A percentile compares a stretch with the other conserved stretches of the same genome.
Conservation (phyloP, 2,329 filamentous ascomycete species). For the Pseudohalonectria lignicola region DNA sequence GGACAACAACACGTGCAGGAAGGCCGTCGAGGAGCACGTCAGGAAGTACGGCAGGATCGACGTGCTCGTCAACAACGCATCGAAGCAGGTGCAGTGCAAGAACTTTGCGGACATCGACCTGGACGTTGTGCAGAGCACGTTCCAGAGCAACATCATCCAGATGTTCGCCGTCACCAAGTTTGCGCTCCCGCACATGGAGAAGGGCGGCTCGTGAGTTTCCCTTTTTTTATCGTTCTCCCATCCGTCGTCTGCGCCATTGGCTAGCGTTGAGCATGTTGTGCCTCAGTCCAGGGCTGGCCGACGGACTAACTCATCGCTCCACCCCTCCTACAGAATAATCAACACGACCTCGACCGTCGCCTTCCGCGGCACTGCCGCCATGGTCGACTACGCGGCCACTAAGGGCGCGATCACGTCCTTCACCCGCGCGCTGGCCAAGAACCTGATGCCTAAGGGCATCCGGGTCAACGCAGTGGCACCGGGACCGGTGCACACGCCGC, state of each 20-base stretch:
- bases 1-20: slow-evolving; percentile 35
- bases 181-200: slow-evolving; percentile 38
- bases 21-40: slow-evolving; percentile 40
- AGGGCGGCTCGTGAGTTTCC: no score
- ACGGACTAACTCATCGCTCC: no score
- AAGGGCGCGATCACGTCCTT: slow-evolving; percentile 49
- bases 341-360: slow-evolving; percentile 78
- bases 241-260: no score
- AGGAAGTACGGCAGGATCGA: slow-evolving; percentile 32
- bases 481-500: slow-evolving; percentile 30
- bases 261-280: no score
- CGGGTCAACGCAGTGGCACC: slow-evolving; percentile 37
- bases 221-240: no score
- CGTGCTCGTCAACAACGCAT: slow-evolving; percentile 48
- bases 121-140: slow-evolving; percentile 41
- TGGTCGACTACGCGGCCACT: slow-evolving; percentile 45
- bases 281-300: no score
- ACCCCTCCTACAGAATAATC: no score
- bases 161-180: slow-evolving; percentile 52
- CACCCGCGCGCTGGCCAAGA: slow-evolving; percentile 38
- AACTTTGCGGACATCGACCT: slow-evolving; percentile 43
- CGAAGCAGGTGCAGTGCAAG: slow-evolving; percentile 41
- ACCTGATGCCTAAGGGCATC: slow-evolving; percentile 45
- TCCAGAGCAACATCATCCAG: slow-evolving; percentile 43
- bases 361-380: slow-evolving; percentile 36